Evolutionary conservation across 2,329 filamentous ascomycete species (phyloP).

Genomic region (Monascus ruber): DNA sequence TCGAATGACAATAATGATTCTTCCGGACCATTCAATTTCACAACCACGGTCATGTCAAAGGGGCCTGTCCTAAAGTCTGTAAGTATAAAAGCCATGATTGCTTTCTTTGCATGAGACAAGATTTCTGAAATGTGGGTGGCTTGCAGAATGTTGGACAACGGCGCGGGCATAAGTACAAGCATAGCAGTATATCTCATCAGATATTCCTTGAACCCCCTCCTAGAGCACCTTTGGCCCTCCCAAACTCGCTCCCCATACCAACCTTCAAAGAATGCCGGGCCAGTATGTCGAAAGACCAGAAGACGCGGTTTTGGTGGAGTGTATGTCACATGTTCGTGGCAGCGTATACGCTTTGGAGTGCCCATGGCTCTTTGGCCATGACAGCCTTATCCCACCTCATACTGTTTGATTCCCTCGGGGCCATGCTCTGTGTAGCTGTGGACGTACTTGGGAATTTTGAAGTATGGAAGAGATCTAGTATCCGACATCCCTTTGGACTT

Average conservation of each 20-base stretch:
- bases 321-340: slow-evolving; percentile 76
- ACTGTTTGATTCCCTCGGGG: slow-evolving; percentile 89
- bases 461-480: slow-evolving; percentile 86
- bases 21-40: slow-evolving; percentile 79
- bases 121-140: slow-evolving; percentile 9
- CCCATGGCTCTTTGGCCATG: slow-evolving; percentile 76
- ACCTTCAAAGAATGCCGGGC: slow-evolving; percentile 78
- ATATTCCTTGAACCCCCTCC: slow-evolving; percentile 89
- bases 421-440: slow-evolving; percentile 79
- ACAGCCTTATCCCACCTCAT: slow-evolving; percentile 87
- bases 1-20: slow-evolving; percentile 20
- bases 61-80: slow-evolving; percentile 64
- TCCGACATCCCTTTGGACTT: slow-evolving; percentile 85
- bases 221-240: slow-evolving; percentile 74
- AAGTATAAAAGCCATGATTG: slow-evolving; percentile 8
- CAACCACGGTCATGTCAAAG: slow-evolving; percentile 67
- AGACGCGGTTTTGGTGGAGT: slow-evolving; percentile 75
- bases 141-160: slow-evolving; percentile 74
- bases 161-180: slow-evolving; percentile 94
- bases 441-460: slow-evolving; percentile 95
- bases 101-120: background rate
- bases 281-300: slow-evolving; percentile 84
- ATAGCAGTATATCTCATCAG: slow-evolving; percentile 90
- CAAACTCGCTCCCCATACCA: slow-evolving; percentile 82
- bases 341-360: slow-evolving; percentile 72